Percentiles rank a stretch among this genome's conserved stretches.
These are phyloP conservation scores for Talaromyces albobiverticillius DNA, from an alignment of 2,329 filamentous ascomycete genomes.

Conservation along the genomic window DNA sequence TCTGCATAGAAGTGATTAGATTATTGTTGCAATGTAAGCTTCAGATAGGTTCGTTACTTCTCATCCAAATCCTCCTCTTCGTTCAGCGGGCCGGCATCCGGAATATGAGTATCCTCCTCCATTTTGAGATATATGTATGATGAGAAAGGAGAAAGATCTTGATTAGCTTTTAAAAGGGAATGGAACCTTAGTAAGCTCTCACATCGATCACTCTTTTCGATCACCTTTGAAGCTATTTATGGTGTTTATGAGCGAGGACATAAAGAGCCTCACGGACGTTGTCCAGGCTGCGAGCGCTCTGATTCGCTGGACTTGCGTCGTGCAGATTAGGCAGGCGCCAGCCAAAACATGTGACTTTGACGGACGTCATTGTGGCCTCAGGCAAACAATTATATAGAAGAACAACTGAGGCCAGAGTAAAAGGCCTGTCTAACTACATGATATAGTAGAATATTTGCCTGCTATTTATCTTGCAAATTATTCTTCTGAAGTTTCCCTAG, in stretches of 20 bases:
- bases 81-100: constrained; percentile 11
- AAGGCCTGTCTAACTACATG: too few species aligned
- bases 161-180: background rate
- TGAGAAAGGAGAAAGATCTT: background rate
- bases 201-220: too few species aligned
- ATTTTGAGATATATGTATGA: background rate
- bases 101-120: constrained; percentile 10
- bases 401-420: too few species aligned
- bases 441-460: too few species aligned
- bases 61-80: constrained; percentile 49
- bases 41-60: constrained; percentile 42
- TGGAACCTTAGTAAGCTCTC: too few species aligned
- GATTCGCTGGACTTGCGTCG: background rate
- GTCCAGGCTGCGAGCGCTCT: background rate
- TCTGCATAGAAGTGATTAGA: constrained; percentile 39
- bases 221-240: too few species aligned
- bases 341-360: too few species aligned
- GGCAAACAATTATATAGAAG: background rate
- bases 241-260: background rate
- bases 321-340: background rate
- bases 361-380: too few species aligned
- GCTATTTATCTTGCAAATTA: too few species aligned
- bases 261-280: background rate
- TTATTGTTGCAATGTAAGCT: background rate
- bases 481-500: too few species aligned